phyloP scores from a whole-genome alignment of 129 eudicot species.

The Deinandra increscens region DNA sequence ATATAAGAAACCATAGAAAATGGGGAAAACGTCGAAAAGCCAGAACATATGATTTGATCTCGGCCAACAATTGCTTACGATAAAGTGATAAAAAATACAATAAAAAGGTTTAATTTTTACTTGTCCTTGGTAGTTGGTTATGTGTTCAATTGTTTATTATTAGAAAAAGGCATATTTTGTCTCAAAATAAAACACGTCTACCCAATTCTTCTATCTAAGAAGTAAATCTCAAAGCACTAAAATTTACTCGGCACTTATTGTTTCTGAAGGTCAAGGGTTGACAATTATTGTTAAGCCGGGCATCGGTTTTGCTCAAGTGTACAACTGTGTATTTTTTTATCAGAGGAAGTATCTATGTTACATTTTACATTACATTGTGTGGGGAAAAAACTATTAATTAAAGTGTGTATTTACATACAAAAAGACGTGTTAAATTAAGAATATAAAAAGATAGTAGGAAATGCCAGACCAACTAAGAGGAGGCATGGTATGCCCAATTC shows the following conservation, averaged over 20 bases:
- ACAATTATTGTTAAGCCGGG: constrained; percentile 86
- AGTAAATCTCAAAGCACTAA: constrained; percentile 72
- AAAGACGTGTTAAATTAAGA: neutral
- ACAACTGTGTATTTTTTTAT: constrained; percentile 83
- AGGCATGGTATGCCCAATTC: no score
- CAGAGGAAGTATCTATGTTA: constrained; percentile 79
- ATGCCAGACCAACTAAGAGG: constrained; percentile 98
- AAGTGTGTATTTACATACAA: neutral
- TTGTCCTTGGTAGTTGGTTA: no score
- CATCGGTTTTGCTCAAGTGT: constrained; percentile 89
- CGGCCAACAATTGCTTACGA: no score
- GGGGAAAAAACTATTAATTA: no score
- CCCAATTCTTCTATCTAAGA: constrained; percentile 93
- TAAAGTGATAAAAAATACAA: no score
- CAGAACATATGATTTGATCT: no score
- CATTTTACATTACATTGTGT: no score
- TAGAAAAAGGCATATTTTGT: constrained; percentile 82
- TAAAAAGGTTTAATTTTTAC: no score
- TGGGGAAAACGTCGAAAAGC: no score
- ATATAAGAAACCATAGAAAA: no score
- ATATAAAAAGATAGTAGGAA: constrained; percentile 58
- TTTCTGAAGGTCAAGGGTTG: constrained; percentile 80
- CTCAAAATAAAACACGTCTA: constrained; percentile 69
- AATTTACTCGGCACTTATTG: constrained; percentile 90
- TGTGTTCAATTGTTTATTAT: no score